phyloP scores from a whole-genome alignment of 495 filamentous ascomycete species.

The Pseudoneurospora amorphoporcata region DNA sequence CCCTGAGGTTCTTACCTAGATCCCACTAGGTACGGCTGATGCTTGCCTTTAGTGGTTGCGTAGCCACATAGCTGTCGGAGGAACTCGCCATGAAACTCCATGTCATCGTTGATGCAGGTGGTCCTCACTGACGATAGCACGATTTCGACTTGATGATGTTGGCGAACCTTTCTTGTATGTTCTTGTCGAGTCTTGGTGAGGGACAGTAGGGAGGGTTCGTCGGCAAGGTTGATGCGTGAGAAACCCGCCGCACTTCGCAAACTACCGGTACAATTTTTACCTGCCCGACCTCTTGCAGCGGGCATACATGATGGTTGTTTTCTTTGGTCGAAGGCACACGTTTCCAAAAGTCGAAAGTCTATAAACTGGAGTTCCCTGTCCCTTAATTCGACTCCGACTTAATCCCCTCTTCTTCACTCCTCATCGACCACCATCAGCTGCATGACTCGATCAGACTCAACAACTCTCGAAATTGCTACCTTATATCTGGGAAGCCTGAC shows the following conservation, averaged over 20 bases:
- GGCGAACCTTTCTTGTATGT: not conserved
- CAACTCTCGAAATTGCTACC: too few species aligned
- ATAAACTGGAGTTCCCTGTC: too few species aligned
- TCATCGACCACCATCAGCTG: too few species aligned
- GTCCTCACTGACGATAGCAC: not conserved
- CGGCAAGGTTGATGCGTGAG: not conserved
- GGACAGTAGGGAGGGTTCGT: not conserved
- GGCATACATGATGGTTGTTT: not conserved
- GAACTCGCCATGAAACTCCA: not conserved
- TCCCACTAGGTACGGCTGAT: not conserved
- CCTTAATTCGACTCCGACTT: too few species aligned
- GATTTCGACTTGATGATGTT: not conserved
- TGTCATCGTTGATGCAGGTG: not conserved
- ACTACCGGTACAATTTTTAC: not conserved
- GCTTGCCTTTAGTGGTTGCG: not conserved
- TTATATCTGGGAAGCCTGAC: too few species aligned
- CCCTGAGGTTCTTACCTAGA: not conserved
- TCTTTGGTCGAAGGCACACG: too few species aligned
- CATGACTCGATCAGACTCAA: too few species aligned
- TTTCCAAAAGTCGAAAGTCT: too few species aligned
- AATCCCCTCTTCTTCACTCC: too few species aligned
- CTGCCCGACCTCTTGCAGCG: not conserved
- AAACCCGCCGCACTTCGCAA: too few species aligned
- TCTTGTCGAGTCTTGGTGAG: not conserved
- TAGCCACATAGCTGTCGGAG: not conserved